Evolutionary conservation across 2,329 filamentous ascomycete genomes (phyloP).

Genomic region (Diaporthe sp.): DNA sequence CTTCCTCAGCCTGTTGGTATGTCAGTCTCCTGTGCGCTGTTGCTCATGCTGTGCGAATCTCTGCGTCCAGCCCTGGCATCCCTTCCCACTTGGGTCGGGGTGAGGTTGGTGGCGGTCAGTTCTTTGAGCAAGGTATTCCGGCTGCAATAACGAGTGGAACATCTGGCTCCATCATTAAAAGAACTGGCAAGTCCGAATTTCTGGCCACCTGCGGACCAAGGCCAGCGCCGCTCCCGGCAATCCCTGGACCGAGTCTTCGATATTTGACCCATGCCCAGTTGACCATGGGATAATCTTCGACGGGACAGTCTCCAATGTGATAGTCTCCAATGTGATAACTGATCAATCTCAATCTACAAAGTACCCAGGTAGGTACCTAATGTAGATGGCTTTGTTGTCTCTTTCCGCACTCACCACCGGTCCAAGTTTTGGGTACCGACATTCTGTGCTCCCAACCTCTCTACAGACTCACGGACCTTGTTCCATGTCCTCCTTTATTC

Average conservation of each 20-base stretch:
- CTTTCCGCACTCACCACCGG: neutral
- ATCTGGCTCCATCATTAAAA: neutral
- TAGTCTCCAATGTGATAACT: neutral
- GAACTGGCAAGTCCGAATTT: too few relatives aligned
- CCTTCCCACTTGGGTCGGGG: too few relatives aligned
- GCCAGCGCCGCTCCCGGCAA: neutral
- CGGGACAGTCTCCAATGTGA: neutral
- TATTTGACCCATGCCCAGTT: neutral
- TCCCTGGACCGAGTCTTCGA: neutral
- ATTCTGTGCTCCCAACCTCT: neutral
- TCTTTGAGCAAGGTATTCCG: too few relatives aligned
- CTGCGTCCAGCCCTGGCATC: neutral
- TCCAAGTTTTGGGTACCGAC: neutral
- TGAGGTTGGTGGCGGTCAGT: neutral
- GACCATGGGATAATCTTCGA: neutral
- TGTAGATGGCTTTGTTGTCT: neutral
- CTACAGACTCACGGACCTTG: neutral
- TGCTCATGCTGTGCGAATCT: neutral
- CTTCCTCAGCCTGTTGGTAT: neutral
- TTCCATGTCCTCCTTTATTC: neutral
- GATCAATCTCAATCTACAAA: too few relatives aligned
- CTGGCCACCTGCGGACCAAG: neutral
- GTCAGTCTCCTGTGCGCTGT: neutral
- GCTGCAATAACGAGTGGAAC: neutral
- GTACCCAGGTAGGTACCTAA: neutral